Base-by-base conservation (phyloP, 306 rosid genomes). In the Potentilla sterilis region DNA sequence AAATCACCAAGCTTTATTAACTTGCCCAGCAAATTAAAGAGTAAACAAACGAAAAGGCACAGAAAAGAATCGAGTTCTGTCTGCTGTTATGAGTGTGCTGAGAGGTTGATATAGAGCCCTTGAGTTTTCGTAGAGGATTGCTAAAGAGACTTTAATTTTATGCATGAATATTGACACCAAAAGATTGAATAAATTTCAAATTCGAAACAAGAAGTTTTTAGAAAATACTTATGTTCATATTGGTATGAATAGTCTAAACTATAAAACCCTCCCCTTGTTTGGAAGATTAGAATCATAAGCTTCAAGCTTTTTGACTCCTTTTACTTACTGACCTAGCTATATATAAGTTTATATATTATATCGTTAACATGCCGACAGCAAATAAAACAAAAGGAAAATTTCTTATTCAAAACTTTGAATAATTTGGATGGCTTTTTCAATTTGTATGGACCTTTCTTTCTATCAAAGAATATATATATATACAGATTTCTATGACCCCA, bases 401-500 rank as follows among this genome's bases (percentile, higher is more conserved):
- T 63, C 12, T 2, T 34, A 34, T 15, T 41, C 35, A 11, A 42
- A 40, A n/a, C 71, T 67, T 67, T 40, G 55, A 58, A 72, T 24
- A 55, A 63, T 63, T 35, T 14, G 9, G 43, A 34, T 35, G 64
- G 43, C 21, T 7, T 32, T 62, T 62, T 62, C 67, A 14, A 16
- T 62, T 58, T 24, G 61, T 55, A 55, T 55, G 61, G 28, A n/a
- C 59, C 58, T n/a, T 54, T 1, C 3, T 14, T 18, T 6, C 3
- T 4, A 13, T 1, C 66, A 32, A 59, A 59, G 66, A 61, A 32
- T 10, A 61, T 38, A 44, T 2, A 32, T 10, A 61, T 38, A 44
- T 2, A 41, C 58, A 74, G 77, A 61, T 61, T 46, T 74, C 59
- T 43, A 61, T 11, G 77, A 74, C 77, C 69, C 69, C 16, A 11